These are phyloP conservation scores for Blastocystis sp. DNA, from an alignment of 352 stramenopile genomes.

Conservation along the genomic window DNA sequence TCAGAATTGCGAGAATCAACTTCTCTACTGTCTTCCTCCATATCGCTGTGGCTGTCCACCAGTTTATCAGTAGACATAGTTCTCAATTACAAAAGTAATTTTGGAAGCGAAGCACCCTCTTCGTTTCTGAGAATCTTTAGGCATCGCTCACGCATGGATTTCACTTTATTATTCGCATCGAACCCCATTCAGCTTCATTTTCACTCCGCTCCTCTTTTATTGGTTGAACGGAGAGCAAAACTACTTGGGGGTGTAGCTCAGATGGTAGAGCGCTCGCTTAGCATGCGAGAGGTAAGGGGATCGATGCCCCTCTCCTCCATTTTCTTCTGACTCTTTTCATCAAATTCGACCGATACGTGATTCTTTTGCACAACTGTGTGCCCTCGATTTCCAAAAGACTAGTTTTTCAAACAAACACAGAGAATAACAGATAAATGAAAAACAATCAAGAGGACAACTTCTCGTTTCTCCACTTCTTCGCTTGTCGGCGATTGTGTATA, in stretches of 20 bases:
- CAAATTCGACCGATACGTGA: not conserved
- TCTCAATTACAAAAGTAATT: too few species aligned
- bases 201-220: too few species aligned
- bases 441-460: not conserved
- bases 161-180: too few species aligned
- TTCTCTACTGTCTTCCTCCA: too few species aligned
- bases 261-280: constrained; percentile 61
- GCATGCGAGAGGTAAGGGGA: constrained; percentile 61
- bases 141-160: too few species aligned
- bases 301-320: constrained; percentile 60
- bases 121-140: too few species aligned
- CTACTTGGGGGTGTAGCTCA: constrained; percentile 56
- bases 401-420: not conserved
- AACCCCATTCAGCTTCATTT: too few species aligned
- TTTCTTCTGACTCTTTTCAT: not conserved
- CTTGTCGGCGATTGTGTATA: constrained; percentile 18
- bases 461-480: constrained; percentile 1
- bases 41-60: too few species aligned
- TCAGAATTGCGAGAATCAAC: too few species aligned
- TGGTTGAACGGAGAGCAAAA: too few species aligned
- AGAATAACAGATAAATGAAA: not conserved
- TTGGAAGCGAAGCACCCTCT: too few species aligned
- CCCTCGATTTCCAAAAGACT: not conserved
- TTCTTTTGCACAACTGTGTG: not conserved
- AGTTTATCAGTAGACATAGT: too few species aligned